phyloP scores from a whole-genome alignment of 2,329 filamentous ascomycete genomes.

The Aureobasidium sp. region DNA sequence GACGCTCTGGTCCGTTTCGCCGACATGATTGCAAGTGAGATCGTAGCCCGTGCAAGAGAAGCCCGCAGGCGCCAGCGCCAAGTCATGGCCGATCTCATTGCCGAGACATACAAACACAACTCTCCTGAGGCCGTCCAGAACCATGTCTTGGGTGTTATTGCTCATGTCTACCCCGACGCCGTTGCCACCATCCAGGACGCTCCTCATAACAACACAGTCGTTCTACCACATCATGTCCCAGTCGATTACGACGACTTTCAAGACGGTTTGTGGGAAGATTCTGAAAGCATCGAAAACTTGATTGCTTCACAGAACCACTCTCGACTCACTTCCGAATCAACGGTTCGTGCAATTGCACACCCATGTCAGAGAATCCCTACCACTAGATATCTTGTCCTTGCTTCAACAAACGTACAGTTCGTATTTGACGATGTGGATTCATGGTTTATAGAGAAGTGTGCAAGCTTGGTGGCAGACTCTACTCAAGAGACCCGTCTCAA shows the following conservation, averaged over 20 bases:
- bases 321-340: slow-evolving; percentile 21
- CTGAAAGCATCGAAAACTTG: slow-evolving; percentile 32
- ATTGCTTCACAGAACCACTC: slow-evolving; percentile 31
- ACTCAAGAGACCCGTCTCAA: slow-evolving; percentile 33
- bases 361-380: slow-evolving; percentile 28
- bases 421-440: slow-evolving; percentile 42
- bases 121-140: slow-evolving; percentile 19
- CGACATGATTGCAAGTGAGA: slow-evolving; percentile 35
- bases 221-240: slow-evolving; percentile 22
- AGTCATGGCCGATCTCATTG: slow-evolving; percentile 31
- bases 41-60: slow-evolving; percentile 32
- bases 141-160: slow-evolving; percentile 26
- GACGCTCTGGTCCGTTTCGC: slow-evolving; percentile 30
- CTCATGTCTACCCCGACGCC: slow-evolving; percentile 29
- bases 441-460: slow-evolving; percentile 38
- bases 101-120: slow-evolving; percentile 18
- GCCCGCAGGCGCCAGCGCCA: slow-evolving; percentile 35
- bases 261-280: slow-evolving; percentile 39
- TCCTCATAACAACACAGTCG: slow-evolving; percentile 20
- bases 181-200: slow-evolving; percentile 23
- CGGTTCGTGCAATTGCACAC: slow-evolving; percentile 32
- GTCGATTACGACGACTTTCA: slow-evolving; percentile 27
- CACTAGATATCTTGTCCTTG: slow-evolving; percentile 32
- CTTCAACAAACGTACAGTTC: slow-evolving; percentile 33
- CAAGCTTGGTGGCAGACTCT: slow-evolving; percentile 30